Evolutionary conservation across 2,329 filamentous ascomycete genomes (phyloP), one percentile per base, ranked within the genome.

Genomic region (Celoporthe dispersa): DNA sequence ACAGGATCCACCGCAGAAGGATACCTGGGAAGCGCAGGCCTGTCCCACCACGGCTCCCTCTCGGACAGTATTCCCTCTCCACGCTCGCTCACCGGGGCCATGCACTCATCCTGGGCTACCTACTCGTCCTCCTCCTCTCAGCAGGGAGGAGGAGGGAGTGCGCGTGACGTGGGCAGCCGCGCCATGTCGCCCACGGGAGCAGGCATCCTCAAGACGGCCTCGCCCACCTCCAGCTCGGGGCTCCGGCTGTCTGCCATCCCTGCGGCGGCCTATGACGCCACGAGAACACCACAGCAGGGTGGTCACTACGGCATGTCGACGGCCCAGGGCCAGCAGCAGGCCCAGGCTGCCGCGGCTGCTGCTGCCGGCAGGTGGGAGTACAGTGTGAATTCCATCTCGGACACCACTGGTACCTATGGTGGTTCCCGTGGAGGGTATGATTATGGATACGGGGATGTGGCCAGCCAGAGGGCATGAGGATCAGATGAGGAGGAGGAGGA

Each of bases 11-110:
- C 79, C 1, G 75, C 80, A 39, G 81, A 79, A 68, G 83, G 77
- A 71, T 84, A 78, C 74, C 80, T 78, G 22, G 57, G 70, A 31
- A 78, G 79, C 65, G 73, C 75, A 66, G 82, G 76, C 73, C 81
- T 77, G 44, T 76, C 81, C 73, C 83, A 86, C 57, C 81, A 84
- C 59, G 85, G 88, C 60, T 79, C 82, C 5, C 81, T 88, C 1
- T 64, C 60, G 3, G 71, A 72, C 37, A 67, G 59, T 53, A 72
- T 72, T 11, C 69, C 71, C 3, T 71, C 69, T 8, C 71, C 71
- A 28, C 64, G 71, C 51, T 72, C 71, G 3, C 48, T 72, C 25
- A 67, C 64, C 1, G 71, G 71, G 7, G 69, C 66, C n/a, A 67
- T 71, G 22, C 71, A 69, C 62, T 71, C 71, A 12, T 72, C 71